A percentile compares a stretch with the other conserved stretches of the same genome.
phyloP scores from a whole-genome alignment of 2,329 filamentous ascomycete species.

The Fusarium papillatum region DNA sequence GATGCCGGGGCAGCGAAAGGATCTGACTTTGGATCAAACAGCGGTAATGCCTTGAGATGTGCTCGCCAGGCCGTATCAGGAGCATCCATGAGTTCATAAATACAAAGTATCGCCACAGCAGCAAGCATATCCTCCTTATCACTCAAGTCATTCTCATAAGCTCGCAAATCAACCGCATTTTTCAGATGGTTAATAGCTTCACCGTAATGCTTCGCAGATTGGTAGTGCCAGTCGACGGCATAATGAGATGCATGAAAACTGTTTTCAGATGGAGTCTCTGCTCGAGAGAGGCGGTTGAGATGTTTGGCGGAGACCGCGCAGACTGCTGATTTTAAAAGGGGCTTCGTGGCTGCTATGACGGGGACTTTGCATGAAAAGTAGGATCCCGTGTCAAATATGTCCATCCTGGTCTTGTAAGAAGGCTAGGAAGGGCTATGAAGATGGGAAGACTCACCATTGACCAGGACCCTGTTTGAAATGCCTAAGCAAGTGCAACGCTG shows the following conservation, averaged over 20 bases:
- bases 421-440: accelerated
- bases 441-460: constrained; percentile 15
- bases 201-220: constrained; percentile 39
- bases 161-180: constrained; percentile 20
- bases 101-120: constrained; percentile 75
- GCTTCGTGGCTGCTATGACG: constrained; percentile 33
- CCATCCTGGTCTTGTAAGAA: constrained; percentile 28
- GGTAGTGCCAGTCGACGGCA: constrained; percentile 33
- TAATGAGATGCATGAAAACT: background rate
- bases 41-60: constrained; percentile 76
- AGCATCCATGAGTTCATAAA: constrained; percentile 77
- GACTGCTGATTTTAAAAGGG: constrained; percentile 31
- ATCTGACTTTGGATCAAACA: constrained; percentile 63
- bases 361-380: constrained; percentile 43
- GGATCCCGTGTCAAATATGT: constrained; percentile 39
- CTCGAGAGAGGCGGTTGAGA: constrained; percentile 8
- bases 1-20: constrained; percentile 1
- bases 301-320: constrained; percentile 41
- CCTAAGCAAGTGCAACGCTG: constrained; percentile 21
- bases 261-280: no score
- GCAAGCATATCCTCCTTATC: constrained; percentile 64
- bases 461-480: constrained; percentile 41
- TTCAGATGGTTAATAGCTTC: constrained; percentile 36
- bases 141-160: constrained; percentile 55
- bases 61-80: constrained; percentile 73